Evolutionary conservation across 1,139 yeast genomes (phyloP), one percentile per base, ranked within the genome.

Genomic region (Pichia inconspicua): DNA sequence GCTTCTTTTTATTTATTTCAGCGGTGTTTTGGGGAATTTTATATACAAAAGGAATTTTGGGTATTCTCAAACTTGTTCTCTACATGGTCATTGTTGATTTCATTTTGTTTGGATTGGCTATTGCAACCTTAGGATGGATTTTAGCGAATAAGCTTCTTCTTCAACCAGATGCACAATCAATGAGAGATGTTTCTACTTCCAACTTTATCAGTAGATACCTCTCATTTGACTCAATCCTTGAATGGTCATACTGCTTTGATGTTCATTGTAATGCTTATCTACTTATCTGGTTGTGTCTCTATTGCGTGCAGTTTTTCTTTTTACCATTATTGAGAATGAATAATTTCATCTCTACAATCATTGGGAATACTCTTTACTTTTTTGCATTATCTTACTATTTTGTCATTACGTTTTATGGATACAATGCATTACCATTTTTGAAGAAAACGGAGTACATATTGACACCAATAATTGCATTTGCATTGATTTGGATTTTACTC

Each of bases 171-270:
- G 70, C 70, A 48, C 68, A 68, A 41, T 59, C 44, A 8, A 17
- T 38, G 28, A 31, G 14, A 14, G 37, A 28, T 28, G 40, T 38
- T 25, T 36, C 32, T 11, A 12, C 32, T 28, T 41, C 55, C 25
- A 52, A 46, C 25, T 34, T 46, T 22, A 34, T 54, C 10, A 47
- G 44, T 41, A 51, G 43, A 47, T 36, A 54, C 10, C 44, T 60
- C 10, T 55, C 56, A 3, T 45, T 49, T 19, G 58, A 57, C 41
- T 59, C 65, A 14, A 78, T 80, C 54, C 73, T 89, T 44, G 96
- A 88, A 61, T 89, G 96, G 96, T 90, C 92, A 0, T 89, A 87
- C 63, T 88, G 97, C 66, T 89, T 89, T 64, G 97, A 89, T 62
- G 82, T 89, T 27, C 97, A 89, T 65, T 88, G 96, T 67, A 89